Evolutionary conservation across 306 rosid species (phyloP), one percentile per base, ranked within the genome.

Genomic region (Hylodesmum podocarpum): DNA sequence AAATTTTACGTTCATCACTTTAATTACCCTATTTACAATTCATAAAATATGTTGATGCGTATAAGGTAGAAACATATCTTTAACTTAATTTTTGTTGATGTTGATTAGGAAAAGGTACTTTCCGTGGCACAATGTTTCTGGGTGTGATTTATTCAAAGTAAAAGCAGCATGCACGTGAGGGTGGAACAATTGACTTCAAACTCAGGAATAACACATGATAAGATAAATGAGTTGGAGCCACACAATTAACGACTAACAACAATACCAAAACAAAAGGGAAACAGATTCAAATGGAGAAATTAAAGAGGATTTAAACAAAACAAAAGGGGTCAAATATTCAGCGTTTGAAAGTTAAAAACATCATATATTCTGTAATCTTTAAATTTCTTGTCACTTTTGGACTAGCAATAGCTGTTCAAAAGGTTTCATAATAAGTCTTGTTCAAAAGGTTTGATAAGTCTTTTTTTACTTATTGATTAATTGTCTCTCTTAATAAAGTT

Each of bases 341-440:
- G 57, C 9, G 8, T 27, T 5, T 9, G 2, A 51, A 79, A 71
- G 83, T 49, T 72, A 49, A 21, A 79, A 79, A 40, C 68, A 64
- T 28, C 59, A 79, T 72, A 79, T 79, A 79, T 79, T 79, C 79
- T 79, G 33, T 59, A 13, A 64, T 63, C 83, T 79, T 63, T 72
- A 51, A 72, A 39, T 27, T 21, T 72, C 58, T 63, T 40, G 74
- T 40, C 31, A 40, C 67, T 63, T 79, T 63, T 72, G 5, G 78
- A 63, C 68, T 72, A 49, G 21, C 19, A 34, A 64, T 75, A 49
- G n/a, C 55, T 31, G 5, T 72, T 79, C 61, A 72, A 72, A 79
- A 13, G 10, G 3, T 24, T 54, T 54, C 0, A 24, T 54, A 12
- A 5, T 75, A 49, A 24, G 44, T 3, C 8, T 43, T 31, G 5